Evolutionary conservation across 257 asterid species (phyloP).

Genomic region (Avicennia marina): DNA sequence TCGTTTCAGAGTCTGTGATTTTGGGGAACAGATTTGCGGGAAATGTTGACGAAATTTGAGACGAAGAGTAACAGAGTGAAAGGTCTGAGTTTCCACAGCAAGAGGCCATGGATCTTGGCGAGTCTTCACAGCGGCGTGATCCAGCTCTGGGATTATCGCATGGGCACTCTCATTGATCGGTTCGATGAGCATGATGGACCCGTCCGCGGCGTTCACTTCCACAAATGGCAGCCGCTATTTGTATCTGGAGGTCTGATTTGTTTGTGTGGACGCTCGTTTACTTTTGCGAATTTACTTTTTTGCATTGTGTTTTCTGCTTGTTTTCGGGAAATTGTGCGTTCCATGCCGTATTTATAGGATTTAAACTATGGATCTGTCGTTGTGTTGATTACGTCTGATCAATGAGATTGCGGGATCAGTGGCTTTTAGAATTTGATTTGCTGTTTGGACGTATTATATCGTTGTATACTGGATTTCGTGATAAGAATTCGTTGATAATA

Average conservation of each 20-base stretch:
- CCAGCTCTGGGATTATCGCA: slow-evolving; percentile 97
- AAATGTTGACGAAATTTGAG: slow-evolving; percentile 93
- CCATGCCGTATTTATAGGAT: too few species aligned
- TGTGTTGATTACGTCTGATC: too few species aligned
- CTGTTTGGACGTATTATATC: too few species aligned
- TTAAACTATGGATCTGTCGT: too few species aligned
- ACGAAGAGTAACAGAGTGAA: slow-evolving; percentile 98
- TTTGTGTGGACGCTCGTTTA: too few species aligned
- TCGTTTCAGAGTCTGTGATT: not conserved
- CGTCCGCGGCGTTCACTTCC: slow-evolving; percentile 89
- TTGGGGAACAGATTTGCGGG: slow-evolving; percentile 8
- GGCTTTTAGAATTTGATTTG: too few species aligned
- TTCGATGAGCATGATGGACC: slow-evolving; percentile 97
- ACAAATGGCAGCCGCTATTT: slow-evolving; percentile 86
- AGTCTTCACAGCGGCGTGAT: slow-evolving; percentile 99
- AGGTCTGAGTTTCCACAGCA: slow-evolving; percentile 90
- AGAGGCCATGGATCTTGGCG: slow-evolving; percentile 99
- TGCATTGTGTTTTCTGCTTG: not conserved
- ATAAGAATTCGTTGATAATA: too few species aligned
- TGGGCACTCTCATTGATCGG: slow-evolving; percentile 96
- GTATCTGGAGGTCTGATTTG: slow-evolving; percentile 78
- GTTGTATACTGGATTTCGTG: too few species aligned
- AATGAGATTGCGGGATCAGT: too few species aligned
- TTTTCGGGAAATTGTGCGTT: too few species aligned
- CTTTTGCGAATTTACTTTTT: too few species aligned